phyloP scores from a whole-genome alignment of 768 basidiomycete genomes.

The Tephrocybe sp. region DNA sequence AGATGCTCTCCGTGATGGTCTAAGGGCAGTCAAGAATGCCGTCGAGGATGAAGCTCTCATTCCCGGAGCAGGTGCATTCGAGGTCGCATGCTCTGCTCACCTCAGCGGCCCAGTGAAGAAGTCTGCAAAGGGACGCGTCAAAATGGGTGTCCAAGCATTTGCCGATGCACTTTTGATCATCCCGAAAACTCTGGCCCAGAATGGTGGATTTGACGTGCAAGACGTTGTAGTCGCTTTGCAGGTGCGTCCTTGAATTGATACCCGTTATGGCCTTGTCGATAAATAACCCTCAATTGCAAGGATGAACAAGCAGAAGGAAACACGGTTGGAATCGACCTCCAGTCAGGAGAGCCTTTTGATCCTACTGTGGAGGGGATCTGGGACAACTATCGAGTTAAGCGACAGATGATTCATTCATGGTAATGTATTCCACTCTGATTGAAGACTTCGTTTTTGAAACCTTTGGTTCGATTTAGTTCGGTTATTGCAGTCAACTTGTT shows the following conservation, averaged over 20 bases:
- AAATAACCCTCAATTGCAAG: slow-evolving; percentile 30
- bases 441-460: slow-evolving; percentile 18
- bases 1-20: slow-evolving; percentile 96
- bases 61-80: slow-evolving; percentile 98
- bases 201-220: slow-evolving; percentile 97
- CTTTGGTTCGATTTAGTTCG: slow-evolving; percentile 49
- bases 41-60: slow-evolving; percentile 87
- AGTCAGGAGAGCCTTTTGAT: slow-evolving; percentile 95
- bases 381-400: slow-evolving; percentile 99
- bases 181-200: slow-evolving; percentile 94
- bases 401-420: slow-evolving; percentile 98
- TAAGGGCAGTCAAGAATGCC: slow-evolving; percentile 95
- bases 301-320: slow-evolving; percentile 96
- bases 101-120: slow-evolving; percentile 79
- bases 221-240: slow-evolving; percentile 91
- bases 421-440: slow-evolving; percentile 34
- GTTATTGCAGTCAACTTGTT: slow-evolving; percentile 94
- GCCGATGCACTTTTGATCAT: slow-evolving; percentile 93
- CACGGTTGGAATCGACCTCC: slow-evolving; percentile 85
- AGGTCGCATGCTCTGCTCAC: slow-evolving; percentile 88
- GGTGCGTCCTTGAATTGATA: slow-evolving; percentile 36
- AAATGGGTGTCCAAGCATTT: slow-evolving; percentile 97
- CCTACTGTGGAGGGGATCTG: slow-evolving; percentile 95
- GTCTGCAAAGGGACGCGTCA: slow-evolving; percentile 87
- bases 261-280: background rate